A percentile compares a stretch with the other conserved stretches of the same genome.
Evolutionary conservation across 2,329 filamentous ascomycete genomes (phyloP).

Genomic region (Fusarium penzigii): DNA sequence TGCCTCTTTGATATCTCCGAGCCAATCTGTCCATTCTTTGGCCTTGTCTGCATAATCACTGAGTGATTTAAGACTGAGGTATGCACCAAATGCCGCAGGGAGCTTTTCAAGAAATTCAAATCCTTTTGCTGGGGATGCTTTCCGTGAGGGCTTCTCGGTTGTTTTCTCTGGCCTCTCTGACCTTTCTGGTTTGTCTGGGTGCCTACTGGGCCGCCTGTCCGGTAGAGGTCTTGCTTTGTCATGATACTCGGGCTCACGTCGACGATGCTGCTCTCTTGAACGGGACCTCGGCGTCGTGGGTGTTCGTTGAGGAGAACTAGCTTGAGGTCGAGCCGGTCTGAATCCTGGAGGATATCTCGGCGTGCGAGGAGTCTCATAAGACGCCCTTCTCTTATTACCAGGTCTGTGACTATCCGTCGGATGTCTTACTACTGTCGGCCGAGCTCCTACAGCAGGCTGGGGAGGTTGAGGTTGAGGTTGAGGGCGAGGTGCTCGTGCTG

Average conservation of each 20-base stretch:
- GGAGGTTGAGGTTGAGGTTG: conserved; percentile 1
- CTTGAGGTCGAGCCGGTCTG: conserved; percentile 6
- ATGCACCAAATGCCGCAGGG: conserved; percentile 28
- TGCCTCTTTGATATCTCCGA: conserved; percentile 33
- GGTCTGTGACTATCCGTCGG: conserved; percentile 17
- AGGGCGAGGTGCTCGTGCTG: conserved; percentile 4
- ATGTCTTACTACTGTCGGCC: conserved; percentile 17
- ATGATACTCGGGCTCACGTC: background rate
- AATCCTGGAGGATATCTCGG: conserved; percentile 8
- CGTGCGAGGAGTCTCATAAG: conserved; percentile 15
- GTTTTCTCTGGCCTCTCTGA: background rate
- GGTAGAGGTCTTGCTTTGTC: background rate
- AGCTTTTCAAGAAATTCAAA: conserved; percentile 23
- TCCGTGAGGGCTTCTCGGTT: background rate
- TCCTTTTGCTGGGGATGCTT: background rate
- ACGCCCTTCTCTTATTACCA: conserved; percentile 11
- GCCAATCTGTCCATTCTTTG: conserved; percentile 37
- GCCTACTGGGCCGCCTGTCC: background rate
- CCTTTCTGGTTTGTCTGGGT: background rate
- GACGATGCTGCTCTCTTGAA: conserved; percentile 12
- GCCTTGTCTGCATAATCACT: conserved; percentile 33
- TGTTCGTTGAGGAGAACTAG: conserved; percentile 7
- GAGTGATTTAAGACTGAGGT: conserved; percentile 28
- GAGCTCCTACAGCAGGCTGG: background rate
- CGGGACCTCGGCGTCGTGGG: conserved; percentile 8